Conservation (phyloP, 371 early-diverging fungal genomes). For the Mortierella sp. region DNA sequence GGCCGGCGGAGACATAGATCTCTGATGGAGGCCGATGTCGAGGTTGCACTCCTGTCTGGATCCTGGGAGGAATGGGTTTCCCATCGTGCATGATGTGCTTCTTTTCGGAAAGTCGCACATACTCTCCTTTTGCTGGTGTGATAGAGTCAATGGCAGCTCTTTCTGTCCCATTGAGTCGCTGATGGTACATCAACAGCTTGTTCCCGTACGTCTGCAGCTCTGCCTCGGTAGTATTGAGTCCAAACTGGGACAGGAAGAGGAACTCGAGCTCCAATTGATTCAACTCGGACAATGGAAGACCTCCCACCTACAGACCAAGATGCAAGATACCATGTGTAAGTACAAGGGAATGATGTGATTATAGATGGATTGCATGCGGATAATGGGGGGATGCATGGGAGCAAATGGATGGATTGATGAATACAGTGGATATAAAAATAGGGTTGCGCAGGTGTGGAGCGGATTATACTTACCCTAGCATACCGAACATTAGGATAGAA, state of each 20-base stretch:
- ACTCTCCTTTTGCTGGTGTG: slow-evolving; percentile 44
- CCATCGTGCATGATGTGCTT: slow-evolving; percentile 26
- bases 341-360: too few relatives aligned
- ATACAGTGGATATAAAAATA: too few relatives aligned
- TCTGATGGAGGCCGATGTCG: slow-evolving; percentile 14
- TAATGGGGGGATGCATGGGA: too few relatives aligned
- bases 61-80: slow-evolving; percentile 14
- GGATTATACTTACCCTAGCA: slow-evolving; percentile 70
- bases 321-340: too few relatives aligned
- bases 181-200: slow-evolving; percentile 66
- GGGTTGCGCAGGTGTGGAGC: too few relatives aligned
- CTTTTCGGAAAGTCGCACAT: slow-evolving; percentile 33
- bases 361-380: too few relatives aligned
- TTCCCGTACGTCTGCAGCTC: slow-evolving; percentile 86
- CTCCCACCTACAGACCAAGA: slow-evolving; percentile 91
- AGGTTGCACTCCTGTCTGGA: slow-evolving; percentile 17
- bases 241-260: slow-evolving; percentile 79
- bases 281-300: slow-evolving; percentile 87
- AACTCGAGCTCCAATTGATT: slow-evolving; percentile 91
- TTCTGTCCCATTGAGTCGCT: slow-evolving; percentile 49
- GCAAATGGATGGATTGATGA: too few relatives aligned
- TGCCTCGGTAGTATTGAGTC: slow-evolving; percentile 75
- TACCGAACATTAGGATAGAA: slow-evolving; percentile 93
- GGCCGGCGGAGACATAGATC: slow-evolving; percentile 21
- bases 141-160: slow-evolving; percentile 37